Base-by-base conservation (phyloP, 2,329 filamentous ascomycete species). In the Xylaria sp. region DNA sequence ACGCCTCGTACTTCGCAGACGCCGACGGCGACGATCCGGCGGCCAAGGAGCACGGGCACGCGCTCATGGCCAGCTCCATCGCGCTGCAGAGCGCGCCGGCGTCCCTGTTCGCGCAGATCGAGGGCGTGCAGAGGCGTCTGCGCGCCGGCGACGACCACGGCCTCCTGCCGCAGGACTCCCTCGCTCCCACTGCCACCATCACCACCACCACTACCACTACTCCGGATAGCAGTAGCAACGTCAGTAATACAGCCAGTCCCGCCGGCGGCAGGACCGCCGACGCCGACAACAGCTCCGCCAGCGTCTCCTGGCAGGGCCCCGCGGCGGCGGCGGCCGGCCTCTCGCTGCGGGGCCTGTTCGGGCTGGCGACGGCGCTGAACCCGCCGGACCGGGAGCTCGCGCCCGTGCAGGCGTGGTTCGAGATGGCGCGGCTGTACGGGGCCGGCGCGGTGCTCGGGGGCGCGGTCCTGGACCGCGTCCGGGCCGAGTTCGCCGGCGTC, bases 321-420 rank as follows among this genome's bases (percentile, higher is more conserved):
- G 62, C 71, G 9, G 80, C 77, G 77, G 64, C 66, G 21, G 64
- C 72, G 0, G 65, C 70, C 0, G 65, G 70, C 39, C 70, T 82
- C 24, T 75, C 74, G 1, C 73, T 82, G 21, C 64, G 69, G 24
- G 68, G 69, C 16, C 72, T 82, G 19, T 69, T 74, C 54, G 73
- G 73, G n/a, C 72, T 82, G 2, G 78, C 79, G 1, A 64, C 67
- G 45, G 73, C 74, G 39, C 70, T 82, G 20, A 78, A 76, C 63
- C 70, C 72, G 2, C 70, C 73, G 22, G 69, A 69, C 46, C 50
- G 66, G 17, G 79, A 82, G 63, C 63, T 82, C 38, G 75, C 79
- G 22, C 79, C 80, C 16, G 76, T 82, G 21, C 79, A 82, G 67
- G 78, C 75, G 1, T 82, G 79, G 79, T 83, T 82, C 64, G 79